Base-by-base conservation (phyloP, 2,329 filamentous ascomycete species). In the Aspergillus fumigatus region DNA sequence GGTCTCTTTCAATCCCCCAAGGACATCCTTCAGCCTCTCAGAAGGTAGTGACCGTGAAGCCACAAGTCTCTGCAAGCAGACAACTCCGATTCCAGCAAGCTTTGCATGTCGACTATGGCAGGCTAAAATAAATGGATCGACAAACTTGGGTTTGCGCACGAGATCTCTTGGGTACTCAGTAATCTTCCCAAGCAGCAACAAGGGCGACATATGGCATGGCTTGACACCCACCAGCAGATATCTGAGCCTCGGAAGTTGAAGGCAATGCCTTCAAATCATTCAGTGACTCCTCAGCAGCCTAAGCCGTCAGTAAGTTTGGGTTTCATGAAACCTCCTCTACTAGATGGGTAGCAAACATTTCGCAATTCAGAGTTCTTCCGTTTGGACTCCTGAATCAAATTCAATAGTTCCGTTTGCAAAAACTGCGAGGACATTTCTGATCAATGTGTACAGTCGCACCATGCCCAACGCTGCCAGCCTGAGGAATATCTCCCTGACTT, bases 341-440 rank as follows among this genome's bases (percentile, higher is more conserved):
- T 26, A 43, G 48, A 55, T 52, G 27, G 53, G 49, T 45, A 59
- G 45, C 62, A 65, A 56, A 74, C 82, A 82, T 89, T 89, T 79
- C 89, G 86, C 53, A 99, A 81, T 68, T 97, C 94, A 65, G 88
- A 85, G 74, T 97, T 88, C 77, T 96, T 97, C 68, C 93, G 85
- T 77, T 96, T 97, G 72, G 92, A 94, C 79, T 99, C 94, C 75
- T 95, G 90, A 67, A 96, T 88, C 73, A 97, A 85, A 77, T 90
- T 95, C 69, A 88, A 85, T 73, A 97, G 84, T 83, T 97, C 92
- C 57, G 89, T 87, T 70, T 88, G 86, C 68, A 97, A 83, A 69
- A 96, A 87, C 83, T 95, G 90, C 68, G 91, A 88, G 74, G 92
- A 95, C 92, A 96, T 96, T 87, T 73, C 72, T 67, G 69, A 64